Base-by-base conservation (phyloP, 1,284 basidiomycete genomes). In the Wallemia hederae region DNA sequence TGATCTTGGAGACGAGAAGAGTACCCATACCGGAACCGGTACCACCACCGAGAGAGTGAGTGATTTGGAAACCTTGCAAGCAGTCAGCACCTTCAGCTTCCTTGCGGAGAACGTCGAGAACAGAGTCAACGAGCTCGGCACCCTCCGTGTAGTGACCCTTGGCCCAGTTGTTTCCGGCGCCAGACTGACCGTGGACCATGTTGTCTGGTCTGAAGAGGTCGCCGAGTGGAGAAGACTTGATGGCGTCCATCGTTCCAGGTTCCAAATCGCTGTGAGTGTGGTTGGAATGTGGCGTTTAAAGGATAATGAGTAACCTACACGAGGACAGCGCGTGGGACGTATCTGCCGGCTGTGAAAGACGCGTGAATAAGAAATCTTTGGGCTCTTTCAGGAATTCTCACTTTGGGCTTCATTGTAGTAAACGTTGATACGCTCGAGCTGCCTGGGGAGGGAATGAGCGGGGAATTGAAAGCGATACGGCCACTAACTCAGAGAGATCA, bases 231-330 rank as follows among this genome's bases (percentile, higher is more conserved):
- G 74, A 74, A 64, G 83, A 81, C 71, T 85, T 82, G 67, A 91
- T 81, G 65, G 86, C 85, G 74, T 94, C 89, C 88, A 94, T 92
- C 61, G 90, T 94, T 69, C 90, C 91, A 56, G 91, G 90, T 76
- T 94, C 90, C 65, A 96, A 79, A 73, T 96, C 90, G 69, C 39
- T 49, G 39, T 17, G n/a, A 49, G 5, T 14, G 11, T 9, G n/a
- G 27, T 25, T 22, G 22, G 19, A 49, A 14, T 7, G 11, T 7
- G 5, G 9, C 5, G 5, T 17, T 17, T 17, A 11, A 9, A 49
- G 14, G 39, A 17, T 5, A 49, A 49, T 17, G 22, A n/a, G 39
- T 11, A 5, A 49, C 39, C 3, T 49, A 49, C 39, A 92, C 78
- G 69, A 92, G 77, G 71, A 94, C 85, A 62, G 90, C 89, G 72